Evolutionary conservation across 768 basidiomycete genomes (phyloP), one percentile per base, ranked within the genome.

Genomic region (Podaxis sp.): DNA sequence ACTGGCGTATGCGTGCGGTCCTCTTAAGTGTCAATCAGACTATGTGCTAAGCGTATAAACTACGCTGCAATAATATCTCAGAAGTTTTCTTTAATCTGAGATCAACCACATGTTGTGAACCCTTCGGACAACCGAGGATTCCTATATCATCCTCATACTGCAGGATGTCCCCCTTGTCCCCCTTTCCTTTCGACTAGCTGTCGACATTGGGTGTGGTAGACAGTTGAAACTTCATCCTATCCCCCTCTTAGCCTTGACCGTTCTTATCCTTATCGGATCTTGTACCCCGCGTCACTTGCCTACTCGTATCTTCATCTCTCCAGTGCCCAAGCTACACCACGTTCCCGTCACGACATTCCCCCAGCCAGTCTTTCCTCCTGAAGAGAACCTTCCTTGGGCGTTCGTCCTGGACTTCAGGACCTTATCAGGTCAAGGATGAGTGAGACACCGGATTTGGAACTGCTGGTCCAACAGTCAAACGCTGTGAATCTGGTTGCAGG

Each of bases 401-500:
- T 42, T 7, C 13, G n/a, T 42, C 40, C 6, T 44, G n/a, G n/a
- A 6, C 16, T 18, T 44, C 5, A 0, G 16, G 42, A n/a, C 3
- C 42, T 44, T 35, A 21, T 18, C 7, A 5, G 50, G 21, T 1
- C 13, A 4, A n/a, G 5, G n/a, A 57, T 36, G 55, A 25, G 6
- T 13, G 18, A 10, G 16, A 10, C 32, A 16, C 40, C 18, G 27
- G 38, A 59, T n/a, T n/a, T 40, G 7, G 37, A 32, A 14, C 16
- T 32, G 40, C 59, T 69, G 55, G 66, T 64, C 27, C 50, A 57
- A 35, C 62, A 71, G 52, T 67, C 64, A 14, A 67, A 48, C 6
- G 69, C 69, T 28, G 70, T 71, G 35, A 71, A 67, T 47, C 50
- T 69, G 37, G 69, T 71, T 7, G 68, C 64, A 56, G 70, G 70